These are phyloP conservation scores for Bacidia rubella DNA, from an alignment of 495 filamentous ascomycete species.

Conservation along the genomic window DNA sequence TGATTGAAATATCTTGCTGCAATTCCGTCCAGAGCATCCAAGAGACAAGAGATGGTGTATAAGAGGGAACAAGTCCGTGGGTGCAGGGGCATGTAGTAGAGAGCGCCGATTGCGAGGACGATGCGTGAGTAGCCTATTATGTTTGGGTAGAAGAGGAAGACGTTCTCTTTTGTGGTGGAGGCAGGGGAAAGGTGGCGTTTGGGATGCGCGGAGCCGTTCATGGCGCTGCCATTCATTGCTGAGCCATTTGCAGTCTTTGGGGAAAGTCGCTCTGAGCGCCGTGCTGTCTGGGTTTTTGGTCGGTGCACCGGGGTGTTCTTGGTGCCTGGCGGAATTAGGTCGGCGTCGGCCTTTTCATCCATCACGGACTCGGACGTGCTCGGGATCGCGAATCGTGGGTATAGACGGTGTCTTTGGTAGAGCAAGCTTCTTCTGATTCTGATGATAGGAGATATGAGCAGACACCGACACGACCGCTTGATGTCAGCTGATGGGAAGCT, in stretches of 20 bases:
- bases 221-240: slow-evolving; percentile 7
- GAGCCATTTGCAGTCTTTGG: not conserved
- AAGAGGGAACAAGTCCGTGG: slow-evolving; percentile 85
- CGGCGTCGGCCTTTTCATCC: not conserved
- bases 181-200: not conserved
- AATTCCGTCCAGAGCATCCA: slow-evolving; percentile 87
- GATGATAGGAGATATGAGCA: no score
- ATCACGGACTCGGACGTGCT: not conserved
- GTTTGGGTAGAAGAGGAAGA: slow-evolving; percentile 92
- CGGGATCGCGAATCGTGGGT: no score
- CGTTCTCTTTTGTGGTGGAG: slow-evolving; percentile 53
- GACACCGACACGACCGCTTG: no score
- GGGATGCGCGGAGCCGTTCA: slow-evolving; percentile 9
- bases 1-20: slow-evolving; percentile 81
- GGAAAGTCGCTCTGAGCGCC: not conserved
- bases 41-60: slow-evolving; percentile 82
- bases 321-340: not conserved
- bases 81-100: slow-evolving; percentile 98
- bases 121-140: slow-evolving; percentile 87
- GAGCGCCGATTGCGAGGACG: slow-evolving; percentile 74
- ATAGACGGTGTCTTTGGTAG: no score
- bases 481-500: no score
- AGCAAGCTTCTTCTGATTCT: no score
- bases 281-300: not conserved
- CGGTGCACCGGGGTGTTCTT: not conserved